Base-by-base conservation (phyloP, 2,329 filamentous ascomycete genomes). In the Dendryphion nanum region DNA sequence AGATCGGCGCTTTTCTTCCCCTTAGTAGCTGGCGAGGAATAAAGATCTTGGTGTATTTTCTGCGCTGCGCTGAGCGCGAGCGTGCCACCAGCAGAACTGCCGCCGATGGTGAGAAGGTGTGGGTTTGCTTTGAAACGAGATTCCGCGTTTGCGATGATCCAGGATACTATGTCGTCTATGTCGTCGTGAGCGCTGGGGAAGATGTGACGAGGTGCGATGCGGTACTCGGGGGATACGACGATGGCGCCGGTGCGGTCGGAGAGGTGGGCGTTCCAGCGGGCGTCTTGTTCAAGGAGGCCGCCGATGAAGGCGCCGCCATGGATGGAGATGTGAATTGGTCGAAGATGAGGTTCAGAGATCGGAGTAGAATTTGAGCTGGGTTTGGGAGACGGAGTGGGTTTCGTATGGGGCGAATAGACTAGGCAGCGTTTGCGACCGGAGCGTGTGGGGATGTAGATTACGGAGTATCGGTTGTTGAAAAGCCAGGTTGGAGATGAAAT, bases 221-320 rank as follows among this genome's bases (percentile, higher is more conserved):
- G 64, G 45, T 75, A 71, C 23, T 66, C 56, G 2, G 62, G 54
- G 5, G 54, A 60, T 4, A 70, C 44, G 2, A 69, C 63, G 5
- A 69, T 61, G 2, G 70, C 70, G 1, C 67, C 71, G 0, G 70
- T 73, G 24, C 61, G 48, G 13, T 55, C 44, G 1, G 64, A 64
- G 1, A 74, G 42, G 4, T 51, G 42, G 2, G 55, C 40, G 39
- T 66, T 64, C 36, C 68, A 69, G 0, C 45, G 36, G 2, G 61
- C 63, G 17, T 63, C 52, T 5, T 61, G 52, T 33, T 74, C 72
- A 2, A 71, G 60, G 2, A 72, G 42, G 15, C 68, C 72, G 17
- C 67, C 69, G 10, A 75, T 49, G 50, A 72, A 74, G 14, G 48
- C 70, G 3, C 72, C 71, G 18, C 65, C 61, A 40, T 75, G 71